Conservation (phyloP, 2,329 filamentous ascomycete genomes). For the Aspergillus amoenus region DNA sequence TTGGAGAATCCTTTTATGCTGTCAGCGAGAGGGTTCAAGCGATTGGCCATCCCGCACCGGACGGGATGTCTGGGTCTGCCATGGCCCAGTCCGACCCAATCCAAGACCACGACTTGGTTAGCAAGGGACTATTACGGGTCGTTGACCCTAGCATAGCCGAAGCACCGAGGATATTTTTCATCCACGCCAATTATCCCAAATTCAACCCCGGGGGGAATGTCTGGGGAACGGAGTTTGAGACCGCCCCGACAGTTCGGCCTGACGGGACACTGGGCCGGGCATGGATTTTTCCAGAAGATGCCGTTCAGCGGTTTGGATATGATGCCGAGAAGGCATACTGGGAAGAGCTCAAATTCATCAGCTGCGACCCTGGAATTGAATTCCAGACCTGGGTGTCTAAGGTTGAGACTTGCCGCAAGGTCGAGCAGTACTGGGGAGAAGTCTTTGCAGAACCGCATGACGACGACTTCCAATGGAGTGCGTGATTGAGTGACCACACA, state of each 20-base stretch:
- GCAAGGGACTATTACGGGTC: conserved; percentile 33
- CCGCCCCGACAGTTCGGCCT: conserved; percentile 34
- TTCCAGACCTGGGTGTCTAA: conserved; percentile 38
- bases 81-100: conserved; percentile 41
- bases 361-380: conserved; percentile 35
- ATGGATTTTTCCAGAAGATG: conserved; percentile 37
- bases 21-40: conserved; percentile 38
- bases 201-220: conserved; percentile 41
- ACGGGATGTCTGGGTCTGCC: conserved; percentile 34
- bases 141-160: conserved; percentile 32
- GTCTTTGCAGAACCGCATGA: conserved; percentile 35
- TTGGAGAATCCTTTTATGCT: conserved; percentile 35
- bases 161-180: conserved; percentile 37
- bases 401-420: conserved; percentile 28
- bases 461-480: conserved; percentile 32
- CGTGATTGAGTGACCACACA: conserved; percentile 14
- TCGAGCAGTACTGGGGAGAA: conserved; percentile 35
- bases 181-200: conserved; percentile 45
- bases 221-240: conserved; percentile 40
- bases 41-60: conserved; percentile 31
- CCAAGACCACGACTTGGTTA: conserved; percentile 35
- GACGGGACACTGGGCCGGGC: conserved; percentile 38
- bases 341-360: conserved; percentile 42
- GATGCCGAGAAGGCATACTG: conserved; percentile 42
- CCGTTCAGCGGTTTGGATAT: conserved; percentile 37